Evolutionary conservation across 495 filamentous ascomycete species (phyloP).

Genomic region (Chaetomium tenue): DNA sequence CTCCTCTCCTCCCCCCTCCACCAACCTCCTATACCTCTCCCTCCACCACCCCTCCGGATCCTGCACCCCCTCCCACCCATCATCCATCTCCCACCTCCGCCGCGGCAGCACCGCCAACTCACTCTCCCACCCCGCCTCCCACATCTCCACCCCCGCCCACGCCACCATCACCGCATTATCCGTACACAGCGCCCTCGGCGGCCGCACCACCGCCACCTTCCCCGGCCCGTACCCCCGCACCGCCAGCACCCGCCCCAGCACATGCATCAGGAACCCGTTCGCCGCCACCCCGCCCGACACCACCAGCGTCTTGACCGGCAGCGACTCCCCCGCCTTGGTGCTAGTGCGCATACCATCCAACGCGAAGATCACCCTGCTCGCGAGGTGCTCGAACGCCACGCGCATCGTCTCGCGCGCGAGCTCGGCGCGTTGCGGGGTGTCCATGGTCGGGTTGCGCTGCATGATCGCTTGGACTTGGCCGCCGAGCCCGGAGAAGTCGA

Average conservation of each 20-base stretch:
- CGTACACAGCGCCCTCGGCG: slow-evolving; percentile 74
- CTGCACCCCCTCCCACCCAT: slow-evolving; percentile 37
- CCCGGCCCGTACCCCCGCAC: slow-evolving; percentile 58
- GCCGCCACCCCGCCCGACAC: slow-evolving; percentile 86
- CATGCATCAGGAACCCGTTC: slow-evolving; percentile 69
- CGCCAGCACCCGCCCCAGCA: slow-evolving; percentile 63
- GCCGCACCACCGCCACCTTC: slow-evolving; percentile 60
- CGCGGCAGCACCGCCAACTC: slow-evolving; percentile 57
- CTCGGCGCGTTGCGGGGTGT: slow-evolving; percentile 53
- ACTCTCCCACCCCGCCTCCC: slow-evolving; percentile 67
- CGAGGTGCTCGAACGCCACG: slow-evolving; percentile 85
- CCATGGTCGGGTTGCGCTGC: slow-evolving; percentile 28
- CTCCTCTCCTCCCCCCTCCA: too few species aligned
- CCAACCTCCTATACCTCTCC: not conserved
- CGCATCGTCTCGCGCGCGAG: slow-evolving; percentile 73
- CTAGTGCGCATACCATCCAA: slow-evolving; percentile 37
- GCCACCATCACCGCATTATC: slow-evolving; percentile 99
- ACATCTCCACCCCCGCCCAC: slow-evolving; percentile 94
- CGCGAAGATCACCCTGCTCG: slow-evolving; percentile 65
- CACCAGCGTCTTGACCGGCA: slow-evolving; percentile 58
- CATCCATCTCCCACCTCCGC: slow-evolving; percentile 78
- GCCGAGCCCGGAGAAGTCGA: slow-evolving; percentile 43
- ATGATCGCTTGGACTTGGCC: slow-evolving; percentile 32
- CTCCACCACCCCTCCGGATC: not conserved
- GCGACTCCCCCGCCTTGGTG: not conserved